Evolutionary conservation across 2,329 filamentous ascomycete genomes (phyloP).

Genomic region (Trichoderma asperellum): DNA sequence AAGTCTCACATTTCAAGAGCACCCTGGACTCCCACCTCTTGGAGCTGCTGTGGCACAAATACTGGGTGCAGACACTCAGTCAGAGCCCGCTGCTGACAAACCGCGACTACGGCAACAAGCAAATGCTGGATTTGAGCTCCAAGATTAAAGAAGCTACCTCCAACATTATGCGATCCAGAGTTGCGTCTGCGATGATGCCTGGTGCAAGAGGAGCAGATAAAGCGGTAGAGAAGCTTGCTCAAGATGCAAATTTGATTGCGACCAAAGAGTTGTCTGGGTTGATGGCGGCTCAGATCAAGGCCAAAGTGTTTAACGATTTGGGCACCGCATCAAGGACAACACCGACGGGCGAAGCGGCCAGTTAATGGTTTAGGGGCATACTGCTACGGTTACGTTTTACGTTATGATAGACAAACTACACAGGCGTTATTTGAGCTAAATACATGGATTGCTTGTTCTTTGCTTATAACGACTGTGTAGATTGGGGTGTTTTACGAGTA

Average conservation of each 20-base stretch:
- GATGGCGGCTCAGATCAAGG: conserved; percentile 65
- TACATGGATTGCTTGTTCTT: conserved; percentile 8
- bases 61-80: conserved; percentile 95
- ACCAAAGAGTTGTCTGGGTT: conserved; percentile 66
- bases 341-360: conserved; percentile 3
- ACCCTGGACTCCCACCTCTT: conserved; percentile 85
- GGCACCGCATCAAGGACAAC: conserved; percentile 32
- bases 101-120: conserved; percentile 88
- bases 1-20: conserved; percentile 93
- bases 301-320: conserved; percentile 60
- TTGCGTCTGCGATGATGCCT: conserved; percentile 37
- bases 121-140: conserved; percentile 83
- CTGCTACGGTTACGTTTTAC: not conserved
- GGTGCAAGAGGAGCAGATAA: conserved; percentile 43
- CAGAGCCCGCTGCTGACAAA: conserved; percentile 90
- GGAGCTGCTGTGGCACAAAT: conserved; percentile 95
- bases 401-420: not conserved
- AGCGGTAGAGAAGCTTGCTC: conserved; percentile 63
- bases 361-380: not conserved
- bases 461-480: not conserved
- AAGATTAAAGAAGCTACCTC: conserved; percentile 72
- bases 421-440: conserved; percentile 17
- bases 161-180: conserved; percentile 37
- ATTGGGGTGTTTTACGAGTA: not conserved
- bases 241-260: conserved; percentile 63